Evolutionary conservation across 2,329 filamentous ascomycete species (phyloP), one percentile per base, ranked within the genome.

Genomic region (Cyanodermella asteris): DNA sequence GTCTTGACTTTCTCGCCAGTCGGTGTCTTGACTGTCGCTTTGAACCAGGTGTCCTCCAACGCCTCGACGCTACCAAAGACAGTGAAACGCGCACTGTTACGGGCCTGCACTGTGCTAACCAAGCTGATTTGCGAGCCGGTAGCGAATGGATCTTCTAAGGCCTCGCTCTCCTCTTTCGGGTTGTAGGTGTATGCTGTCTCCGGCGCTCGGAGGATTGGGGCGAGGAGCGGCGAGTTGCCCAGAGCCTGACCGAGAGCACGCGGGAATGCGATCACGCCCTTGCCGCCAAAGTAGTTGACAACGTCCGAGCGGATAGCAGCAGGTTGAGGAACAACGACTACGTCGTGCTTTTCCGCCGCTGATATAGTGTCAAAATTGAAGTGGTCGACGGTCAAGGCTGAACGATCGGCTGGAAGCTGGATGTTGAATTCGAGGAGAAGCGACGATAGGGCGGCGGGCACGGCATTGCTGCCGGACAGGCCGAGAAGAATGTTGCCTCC

Each of bases 151-250:
- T 93, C 82, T 36, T 90, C 80, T 3, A 80, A 57, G 5, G 52
- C 50, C 23, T 68, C 66, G 20, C 55, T 47, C 42, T 91, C 76
- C 34, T 93, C 81, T 59, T 90, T 90, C 27, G 78, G 72, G 51
- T 87, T 84, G 61, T 91, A 91, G 49, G 69, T 77, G 58, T 97
- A 97, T 32, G 82, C 76, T 7, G 81, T 91, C 36, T 61, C 55
- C 12, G 80, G 74, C 22, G 81, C 84, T 38, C 72, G 72, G 30
- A 97, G 54, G 36, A 97, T 64, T 10, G 87, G 80, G 11, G 72
- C 63, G 28, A 94, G 57, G 12, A 91, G 64, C 26, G 76, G 65
- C 38, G 73, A 72, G 10, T 55, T 64, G 36, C 84, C 82, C 23
- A 97, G 63, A 26, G 66, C 61, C 49, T 93, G 84, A 39, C 77